These are phyloP conservation scores for Penicillium sp. DNA, from an alignment of 2,329 filamentous ascomycete species.

Conservation along the genomic window DNA sequence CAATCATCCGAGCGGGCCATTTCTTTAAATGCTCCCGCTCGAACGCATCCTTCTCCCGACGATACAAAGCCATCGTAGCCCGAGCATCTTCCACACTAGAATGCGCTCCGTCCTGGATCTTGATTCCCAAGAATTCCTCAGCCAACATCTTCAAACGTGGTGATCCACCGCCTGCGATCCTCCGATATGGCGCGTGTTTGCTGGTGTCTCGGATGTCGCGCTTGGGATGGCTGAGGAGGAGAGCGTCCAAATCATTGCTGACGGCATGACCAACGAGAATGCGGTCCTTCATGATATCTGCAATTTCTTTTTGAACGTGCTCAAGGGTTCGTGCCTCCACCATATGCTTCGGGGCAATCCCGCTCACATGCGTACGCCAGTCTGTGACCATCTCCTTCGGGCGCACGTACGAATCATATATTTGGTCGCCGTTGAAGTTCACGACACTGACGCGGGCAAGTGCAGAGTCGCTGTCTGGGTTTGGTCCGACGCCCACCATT, in stretches of 20 bases:
- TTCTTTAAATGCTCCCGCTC: constrained; percentile 74
- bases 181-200: constrained; percentile 70
- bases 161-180: constrained; percentile 50
- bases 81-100: constrained; percentile 73
- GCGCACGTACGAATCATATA: constrained; percentile 91
- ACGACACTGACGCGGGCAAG: constrained; percentile 86
- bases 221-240: constrained; percentile 75
- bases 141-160: constrained; percentile 57
- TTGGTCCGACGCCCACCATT: constrained; percentile 80
- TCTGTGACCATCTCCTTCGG: constrained; percentile 77
- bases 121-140: constrained; percentile 55
- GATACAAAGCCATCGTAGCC: constrained; percentile 85
- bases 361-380: constrained; percentile 84
- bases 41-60: constrained; percentile 77
- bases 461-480: constrained; percentile 65
- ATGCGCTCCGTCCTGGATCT: constrained; percentile 61
- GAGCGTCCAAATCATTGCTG: constrained; percentile 69
- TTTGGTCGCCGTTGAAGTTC: constrained; percentile 86
- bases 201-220: constrained; percentile 82
- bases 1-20: constrained; percentile 51
- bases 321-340: constrained; percentile 66
- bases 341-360: constrained; percentile 74
- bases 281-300: constrained; percentile 64
- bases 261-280: constrained; percentile 83
- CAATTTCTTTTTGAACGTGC: constrained; percentile 71